Evolutionary conservation across 2,329 filamentous ascomycete genomes (phyloP).

Genomic region (Neopestalotiopsis sp.): DNA sequence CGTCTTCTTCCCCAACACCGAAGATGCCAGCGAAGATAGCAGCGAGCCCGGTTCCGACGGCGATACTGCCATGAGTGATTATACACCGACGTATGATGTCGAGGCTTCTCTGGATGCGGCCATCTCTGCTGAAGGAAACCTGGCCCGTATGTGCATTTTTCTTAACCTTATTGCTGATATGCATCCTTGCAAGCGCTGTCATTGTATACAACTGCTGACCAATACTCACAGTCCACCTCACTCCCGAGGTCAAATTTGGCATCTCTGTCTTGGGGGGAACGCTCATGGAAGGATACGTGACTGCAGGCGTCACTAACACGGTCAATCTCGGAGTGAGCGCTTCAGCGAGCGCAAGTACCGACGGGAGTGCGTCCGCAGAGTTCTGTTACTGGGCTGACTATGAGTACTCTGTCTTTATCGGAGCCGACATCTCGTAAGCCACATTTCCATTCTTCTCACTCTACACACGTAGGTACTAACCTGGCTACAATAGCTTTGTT

Average conservation of each 20-base stretch:
- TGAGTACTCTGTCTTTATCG: background rate
- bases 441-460: background rate
- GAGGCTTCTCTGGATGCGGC: background rate
- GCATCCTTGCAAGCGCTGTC: too few species aligned
- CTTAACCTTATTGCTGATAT: background rate
- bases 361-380: background rate
- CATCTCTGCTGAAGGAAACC: background rate
- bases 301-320: background rate
- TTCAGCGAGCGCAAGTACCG: background rate
- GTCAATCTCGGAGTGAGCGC: background rate
- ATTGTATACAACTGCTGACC: too few species aligned
- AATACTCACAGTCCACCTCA: background rate
- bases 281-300: constrained; percentile 7
- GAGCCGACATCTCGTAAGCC: constrained; percentile 2
- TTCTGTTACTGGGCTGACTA: constrained; percentile 12
- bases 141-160: background rate
- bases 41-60: constrained; percentile 2
- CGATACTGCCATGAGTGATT: constrained; percentile 4
- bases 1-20: constrained; percentile 9
- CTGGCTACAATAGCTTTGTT: background rate
- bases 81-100: background rate
- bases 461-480: background rate
- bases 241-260: constrained; percentile 5
- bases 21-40: background rate
- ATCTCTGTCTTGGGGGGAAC: constrained; percentile 1